phyloP scores from a whole-genome alignment of 352 stramenopile species.

The Pythium rishiriense region DNA sequence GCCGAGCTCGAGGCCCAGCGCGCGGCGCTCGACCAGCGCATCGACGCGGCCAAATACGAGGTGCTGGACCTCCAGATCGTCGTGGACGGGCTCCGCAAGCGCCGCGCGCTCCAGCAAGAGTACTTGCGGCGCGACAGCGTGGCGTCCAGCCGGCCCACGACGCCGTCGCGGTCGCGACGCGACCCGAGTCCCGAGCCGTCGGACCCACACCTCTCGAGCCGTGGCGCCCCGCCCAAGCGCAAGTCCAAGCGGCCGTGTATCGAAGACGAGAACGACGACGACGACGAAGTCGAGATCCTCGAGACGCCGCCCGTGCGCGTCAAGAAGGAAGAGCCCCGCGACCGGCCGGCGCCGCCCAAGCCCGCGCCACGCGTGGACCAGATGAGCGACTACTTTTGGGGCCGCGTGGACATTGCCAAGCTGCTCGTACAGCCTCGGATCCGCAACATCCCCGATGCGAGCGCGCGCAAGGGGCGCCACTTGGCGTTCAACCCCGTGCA shows the following conservation, averaged over 20 bases:
- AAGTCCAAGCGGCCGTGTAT: constrained; percentile 60
- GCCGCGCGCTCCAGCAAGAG: constrained; percentile 42
- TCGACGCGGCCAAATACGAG: constrained; percentile 61
- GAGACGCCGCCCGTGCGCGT: constrained; percentile 26
- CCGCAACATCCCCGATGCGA: constrained; percentile 59
- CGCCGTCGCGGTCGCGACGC: not conserved
- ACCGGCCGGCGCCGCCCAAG: not conserved
- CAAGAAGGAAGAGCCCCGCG: constrained; percentile 17
- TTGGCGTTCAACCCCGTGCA: constrained; percentile 77
- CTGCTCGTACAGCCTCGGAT: constrained; percentile 69
- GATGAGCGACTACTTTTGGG: constrained; percentile 79
- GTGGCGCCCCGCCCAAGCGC: constrained; percentile 20
- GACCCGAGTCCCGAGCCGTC: constrained; percentile 23
- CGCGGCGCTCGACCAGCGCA: constrained; percentile 33
- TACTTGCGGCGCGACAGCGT: constrained; percentile 31
- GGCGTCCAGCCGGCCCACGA: not conserved
- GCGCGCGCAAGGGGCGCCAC: constrained; percentile 66
- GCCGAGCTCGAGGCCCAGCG: constrained; percentile 40
- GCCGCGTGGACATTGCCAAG: constrained; percentile 59
- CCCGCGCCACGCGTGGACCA: constrained; percentile 28
- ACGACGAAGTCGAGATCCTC: constrained; percentile 62
- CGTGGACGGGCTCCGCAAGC: constrained; percentile 60
- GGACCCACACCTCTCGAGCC: constrained; percentile 15
- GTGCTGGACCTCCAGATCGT: constrained; percentile 67
- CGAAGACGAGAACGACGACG: constrained; percentile 66